phyloP scores from a whole-genome alignment of 2,329 filamentous ascomycete species.

The Myriangium duriaei region DNA sequence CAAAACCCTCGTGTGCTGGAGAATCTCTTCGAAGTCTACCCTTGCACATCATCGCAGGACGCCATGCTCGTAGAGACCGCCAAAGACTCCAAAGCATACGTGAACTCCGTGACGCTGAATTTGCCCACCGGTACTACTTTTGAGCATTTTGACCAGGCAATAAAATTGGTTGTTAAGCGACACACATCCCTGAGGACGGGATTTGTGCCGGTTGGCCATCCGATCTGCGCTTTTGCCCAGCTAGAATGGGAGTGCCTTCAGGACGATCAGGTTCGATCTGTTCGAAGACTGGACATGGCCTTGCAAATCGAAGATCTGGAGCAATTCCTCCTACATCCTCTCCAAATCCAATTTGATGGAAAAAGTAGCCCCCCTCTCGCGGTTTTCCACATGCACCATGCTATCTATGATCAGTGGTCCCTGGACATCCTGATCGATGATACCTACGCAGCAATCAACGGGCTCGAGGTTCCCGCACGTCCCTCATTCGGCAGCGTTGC shows the following conservation, averaged over 20 bases:
- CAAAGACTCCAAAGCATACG: slow-evolving; percentile 50
- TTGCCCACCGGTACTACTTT: slow-evolving; percentile 25
- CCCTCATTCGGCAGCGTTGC: slow-evolving; percentile 52
- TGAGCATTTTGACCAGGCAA: slow-evolving; percentile 24
- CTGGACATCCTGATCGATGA: slow-evolving; percentile 60
- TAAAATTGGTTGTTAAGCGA: slow-evolving; percentile 36
- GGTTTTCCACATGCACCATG: slow-evolving; percentile 60
- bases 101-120: slow-evolving; percentile 63
- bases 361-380: slow-evolving; percentile 18
- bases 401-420: slow-evolving; percentile 89
- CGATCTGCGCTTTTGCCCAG: slow-evolving; percentile 42
- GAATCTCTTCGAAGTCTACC: slow-evolving; percentile 25
- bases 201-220: slow-evolving; percentile 44
- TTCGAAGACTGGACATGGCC: slow-evolving; percentile 11
- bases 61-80: slow-evolving; percentile 71
- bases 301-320: slow-evolving; percentile 19
- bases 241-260: slow-evolving; percentile 48
- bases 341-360: slow-evolving; percentile 45
- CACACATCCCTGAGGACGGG: slow-evolving; percentile 65
- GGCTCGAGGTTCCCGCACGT: slow-evolving; percentile 24
- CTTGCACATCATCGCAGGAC: slow-evolving; percentile 61
- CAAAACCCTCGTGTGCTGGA: not conserved
- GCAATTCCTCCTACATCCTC: slow-evolving; percentile 41
- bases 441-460: slow-evolving; percentile 40
- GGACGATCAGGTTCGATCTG: slow-evolving; percentile 19